A percentile compares a stretch with the other conserved stretches of the same genome.
Conservation (phyloP, 768 basidiomycete species). For the Lactifluus subvellereus region DNA sequence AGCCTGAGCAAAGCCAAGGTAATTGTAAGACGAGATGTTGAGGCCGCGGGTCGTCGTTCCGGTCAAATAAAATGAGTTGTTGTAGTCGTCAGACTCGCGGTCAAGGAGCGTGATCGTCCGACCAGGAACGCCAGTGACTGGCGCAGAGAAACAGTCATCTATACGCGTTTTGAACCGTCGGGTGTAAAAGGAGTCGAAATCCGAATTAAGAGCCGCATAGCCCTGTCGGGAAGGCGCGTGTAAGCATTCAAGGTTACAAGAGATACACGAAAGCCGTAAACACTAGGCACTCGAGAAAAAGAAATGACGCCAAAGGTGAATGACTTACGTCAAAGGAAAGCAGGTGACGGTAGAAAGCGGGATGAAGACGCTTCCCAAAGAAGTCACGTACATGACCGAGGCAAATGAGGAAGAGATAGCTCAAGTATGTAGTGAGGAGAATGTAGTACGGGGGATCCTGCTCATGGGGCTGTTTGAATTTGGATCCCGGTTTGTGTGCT, state of each 20-base stretch:
- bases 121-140: slow-evolving; percentile 91
- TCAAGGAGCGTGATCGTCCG: slow-evolving; percentile 86
- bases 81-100: slow-evolving; percentile 77
- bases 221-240: slow-evolving; percentile 49
- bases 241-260: slow-evolving; percentile 16
- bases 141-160: slow-evolving; percentile 92
- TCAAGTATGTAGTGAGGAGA: slow-evolving; percentile 85
- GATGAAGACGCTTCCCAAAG: slow-evolving; percentile 76
- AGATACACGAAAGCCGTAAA: background rate
- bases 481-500: slow-evolving; percentile 46
- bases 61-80: slow-evolving; percentile 68
- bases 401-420: slow-evolving; percentile 87
- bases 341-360: slow-evolving; percentile 70
- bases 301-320: slow-evolving; percentile 1
- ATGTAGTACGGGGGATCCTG: slow-evolving; percentile 92
- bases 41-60: slow-evolving; percentile 82
- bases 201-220: slow-evolving; percentile 93
- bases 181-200: slow-evolving; percentile 99
- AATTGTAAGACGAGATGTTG: slow-evolving; percentile 98
- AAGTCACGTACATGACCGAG: slow-evolving; percentile 95
- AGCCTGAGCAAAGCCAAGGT: slow-evolving; percentile 95
- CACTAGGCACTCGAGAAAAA: background rate
- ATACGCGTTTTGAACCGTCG: slow-evolving; percentile 90
- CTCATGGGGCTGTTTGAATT: slow-evolving; percentile 52
- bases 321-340: slow-evolving; percentile 76